A percentile compares a stretch with the other conserved stretches of the same genome.
Conservation (phyloP, 768 basidiomycete species). For the Hygrocybe punicea region DNA sequence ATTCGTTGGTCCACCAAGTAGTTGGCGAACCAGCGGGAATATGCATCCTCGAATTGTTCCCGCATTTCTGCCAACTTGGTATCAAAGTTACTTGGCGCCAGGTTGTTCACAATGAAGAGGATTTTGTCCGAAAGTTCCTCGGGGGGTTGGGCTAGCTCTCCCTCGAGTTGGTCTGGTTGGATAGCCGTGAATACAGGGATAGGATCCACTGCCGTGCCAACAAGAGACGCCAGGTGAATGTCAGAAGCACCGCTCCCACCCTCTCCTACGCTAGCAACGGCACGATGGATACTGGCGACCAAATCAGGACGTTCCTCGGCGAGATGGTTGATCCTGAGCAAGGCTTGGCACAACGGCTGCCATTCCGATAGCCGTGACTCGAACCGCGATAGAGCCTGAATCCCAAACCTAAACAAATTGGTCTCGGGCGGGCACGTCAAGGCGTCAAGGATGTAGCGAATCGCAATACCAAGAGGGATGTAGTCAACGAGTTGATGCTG, state of each 20-base stretch:
- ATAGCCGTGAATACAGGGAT: slow-evolving; percentile 73
- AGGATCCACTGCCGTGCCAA: slow-evolving; percentile 35
- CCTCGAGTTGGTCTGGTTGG: slow-evolving; percentile 63
- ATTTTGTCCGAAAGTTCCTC: slow-evolving; percentile 91
- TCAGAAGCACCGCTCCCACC: slow-evolving; percentile 38
- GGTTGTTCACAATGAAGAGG: slow-evolving; percentile 96
- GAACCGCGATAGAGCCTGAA: slow-evolving; percentile 85
- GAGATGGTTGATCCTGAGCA: slow-evolving; percentile 84
- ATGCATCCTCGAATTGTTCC: slow-evolving; percentile 74
- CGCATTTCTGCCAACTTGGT: slow-evolving; percentile 83
- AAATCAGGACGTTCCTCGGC: slow-evolving; percentile 83
- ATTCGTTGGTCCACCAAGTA: slow-evolving; percentile 96
- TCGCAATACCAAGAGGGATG: slow-evolving; percentile 92
- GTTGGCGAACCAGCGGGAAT: slow-evolving; percentile 95
- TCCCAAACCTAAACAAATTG: slow-evolving; percentile 92
- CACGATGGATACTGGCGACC: slow-evolving; percentile 64
- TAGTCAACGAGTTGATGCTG: slow-evolving; percentile 90
- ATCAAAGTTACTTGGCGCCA: slow-evolving; percentile 92
- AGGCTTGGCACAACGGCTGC: slow-evolving; percentile 86
- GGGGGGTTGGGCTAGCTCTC: slow-evolving; percentile 63
- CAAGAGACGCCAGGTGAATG: slow-evolving; percentile 28
- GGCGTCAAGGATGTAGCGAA: slow-evolving; percentile 94
- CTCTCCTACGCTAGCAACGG: slow-evolving; percentile 54
- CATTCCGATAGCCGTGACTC: slow-evolving; percentile 86
- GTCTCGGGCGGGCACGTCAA: slow-evolving; percentile 86